These are phyloP conservation scores for Metarhizium brunneum DNA, from an alignment of 2,329 filamentous ascomycete species.

Conservation along the genomic window DNA sequence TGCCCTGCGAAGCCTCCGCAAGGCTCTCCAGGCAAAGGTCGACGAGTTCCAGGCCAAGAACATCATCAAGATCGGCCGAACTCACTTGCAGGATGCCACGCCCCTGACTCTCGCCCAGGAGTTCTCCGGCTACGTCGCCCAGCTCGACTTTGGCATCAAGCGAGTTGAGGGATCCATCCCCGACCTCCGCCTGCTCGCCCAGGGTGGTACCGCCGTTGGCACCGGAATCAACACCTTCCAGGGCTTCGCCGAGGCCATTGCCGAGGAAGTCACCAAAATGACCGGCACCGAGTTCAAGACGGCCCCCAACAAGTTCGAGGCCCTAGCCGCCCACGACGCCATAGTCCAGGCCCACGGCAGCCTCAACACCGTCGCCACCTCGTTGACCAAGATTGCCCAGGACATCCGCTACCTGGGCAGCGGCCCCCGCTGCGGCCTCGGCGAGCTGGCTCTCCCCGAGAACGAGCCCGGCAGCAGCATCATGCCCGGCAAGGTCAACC, in stretches of 20 bases:
- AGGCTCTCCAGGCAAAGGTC: slow-evolving; percentile 79
- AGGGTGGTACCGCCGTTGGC: slow-evolving; percentile 93
- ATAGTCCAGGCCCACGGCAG: slow-evolving; percentile 89
- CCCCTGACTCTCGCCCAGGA: slow-evolving; percentile 93
- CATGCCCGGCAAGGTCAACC: slow-evolving; percentile 99
- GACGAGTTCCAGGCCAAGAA: slow-evolving; percentile 74
- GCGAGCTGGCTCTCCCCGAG: slow-evolving; percentile 87
- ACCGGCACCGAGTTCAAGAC: slow-evolving; percentile 91
- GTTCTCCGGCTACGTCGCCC: slow-evolving; percentile 94
- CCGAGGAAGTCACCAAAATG: slow-evolving; percentile 82
- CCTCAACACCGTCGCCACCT: slow-evolving; percentile 84
- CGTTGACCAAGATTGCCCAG: slow-evolving; percentile 96
- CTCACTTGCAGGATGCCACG: slow-evolving; percentile 94
- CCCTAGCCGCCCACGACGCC: slow-evolving; percentile 90
- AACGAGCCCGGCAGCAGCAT: slow-evolving; percentile 97
- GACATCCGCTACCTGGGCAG: slow-evolving; percentile 96
- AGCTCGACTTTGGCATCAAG: slow-evolving; percentile 84
- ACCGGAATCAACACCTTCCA: slow-evolving; percentile 96
- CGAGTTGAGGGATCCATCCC: slow-evolving; percentile 76
- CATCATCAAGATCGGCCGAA: slow-evolving; percentile 98
- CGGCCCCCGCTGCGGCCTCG: slow-evolving; percentile 89
- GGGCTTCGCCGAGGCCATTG: slow-evolving; percentile 90
- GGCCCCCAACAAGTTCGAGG: slow-evolving; percentile 98
- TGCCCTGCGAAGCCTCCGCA: slow-evolving; percentile 69
- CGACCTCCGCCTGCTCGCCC: slow-evolving; percentile 77